phyloP scores from a whole-genome alignment of 78 protist species.

The Polysphondylium violaceum region DNA sequence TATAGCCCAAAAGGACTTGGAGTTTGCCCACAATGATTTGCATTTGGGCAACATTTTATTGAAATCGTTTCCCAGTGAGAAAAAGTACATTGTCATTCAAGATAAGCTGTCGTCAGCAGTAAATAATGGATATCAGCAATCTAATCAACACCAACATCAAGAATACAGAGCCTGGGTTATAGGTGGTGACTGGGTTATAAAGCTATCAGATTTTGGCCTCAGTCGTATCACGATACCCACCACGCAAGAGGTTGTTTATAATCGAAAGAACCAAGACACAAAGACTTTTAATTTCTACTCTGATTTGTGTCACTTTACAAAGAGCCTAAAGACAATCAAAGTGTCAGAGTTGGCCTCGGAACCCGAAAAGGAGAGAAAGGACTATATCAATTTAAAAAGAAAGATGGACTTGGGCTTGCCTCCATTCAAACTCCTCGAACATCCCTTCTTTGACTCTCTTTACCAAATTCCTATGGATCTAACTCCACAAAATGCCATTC shows the following conservation, averaged over 20 bases:
- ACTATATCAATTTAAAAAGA: slow-evolving; percentile 2
- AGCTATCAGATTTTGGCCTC: slow-evolving; percentile 36
- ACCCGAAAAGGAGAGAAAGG: not conserved
- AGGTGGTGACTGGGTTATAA: slow-evolving; percentile 14
- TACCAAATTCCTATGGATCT: slow-evolving; percentile 3
- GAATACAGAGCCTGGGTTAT: slow-evolving; percentile 32
- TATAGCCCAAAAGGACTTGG: slow-evolving; percentile 49
- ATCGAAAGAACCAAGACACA: slow-evolving; percentile 6
- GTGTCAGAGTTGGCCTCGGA: not conserved
- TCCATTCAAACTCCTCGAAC: slow-evolving; percentile 1
- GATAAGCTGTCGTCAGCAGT: no score
- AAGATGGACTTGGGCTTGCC: not conserved
- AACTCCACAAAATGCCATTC: slow-evolving; percentile 4
- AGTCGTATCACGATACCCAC: slow-evolving; percentile 8
- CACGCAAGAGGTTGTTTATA: slow-evolving; percentile 9
- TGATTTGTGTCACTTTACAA: not conserved
- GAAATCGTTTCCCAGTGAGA: slow-evolving; percentile 8
- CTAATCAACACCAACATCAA: not conserved
- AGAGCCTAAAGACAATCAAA: not conserved
- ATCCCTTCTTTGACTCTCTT: slow-evolving; percentile 48
- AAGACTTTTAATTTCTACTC: not conserved
- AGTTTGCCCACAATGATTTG: slow-evolving; percentile 63
- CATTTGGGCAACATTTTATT: slow-evolving; percentile 45
- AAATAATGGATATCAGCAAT: no score
- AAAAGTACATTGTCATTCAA: slow-evolving; percentile 47